These are phyloP conservation scores for Coniochaeta ligniaria DNA, from an alignment of 2,329 filamentous ascomycete species.

Conservation along the genomic window DNA sequence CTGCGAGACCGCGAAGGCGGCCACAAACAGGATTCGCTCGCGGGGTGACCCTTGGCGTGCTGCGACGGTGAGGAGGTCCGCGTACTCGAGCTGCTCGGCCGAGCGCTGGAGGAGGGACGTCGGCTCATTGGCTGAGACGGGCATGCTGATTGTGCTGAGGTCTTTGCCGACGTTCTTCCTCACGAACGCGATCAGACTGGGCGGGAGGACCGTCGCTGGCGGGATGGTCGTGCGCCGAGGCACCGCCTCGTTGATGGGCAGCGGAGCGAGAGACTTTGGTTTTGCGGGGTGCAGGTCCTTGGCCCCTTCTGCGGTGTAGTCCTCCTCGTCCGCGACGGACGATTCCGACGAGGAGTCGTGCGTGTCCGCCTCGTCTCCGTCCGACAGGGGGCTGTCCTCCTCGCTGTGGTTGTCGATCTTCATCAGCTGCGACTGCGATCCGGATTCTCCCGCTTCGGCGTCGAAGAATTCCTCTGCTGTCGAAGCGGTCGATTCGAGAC, in stretches of 20 bases:
- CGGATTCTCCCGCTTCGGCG: constrained; percentile 60
- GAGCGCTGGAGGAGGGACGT: constrained; percentile 80
- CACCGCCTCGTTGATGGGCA: constrained; percentile 63
- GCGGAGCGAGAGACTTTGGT: constrained; percentile 67
- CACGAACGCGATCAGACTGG: constrained; percentile 87
- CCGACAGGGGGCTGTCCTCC: constrained; percentile 52
- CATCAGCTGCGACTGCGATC: constrained; percentile 55
- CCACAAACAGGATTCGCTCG: constrained; percentile 75
- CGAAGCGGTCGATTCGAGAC: constrained; percentile 29
- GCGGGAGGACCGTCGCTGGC: constrained; percentile 69
- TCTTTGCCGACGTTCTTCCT: constrained; percentile 98
- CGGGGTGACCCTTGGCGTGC: constrained; percentile 49
- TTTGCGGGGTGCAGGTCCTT: constrained; percentile 62
- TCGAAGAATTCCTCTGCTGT: constrained; percentile 92
- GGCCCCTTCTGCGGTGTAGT: constrained; percentile 50
- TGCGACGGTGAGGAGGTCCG: constrained; percentile 72
- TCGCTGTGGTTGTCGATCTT: constrained; percentile 66
- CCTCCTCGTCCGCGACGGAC: constrained; percentile 53
- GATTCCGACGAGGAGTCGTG: constrained; percentile 50
- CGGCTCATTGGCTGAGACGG: constrained; percentile 92
- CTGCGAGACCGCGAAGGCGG: constrained; percentile 84
- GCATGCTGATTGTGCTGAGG: constrained; percentile 93
- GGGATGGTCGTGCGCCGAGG: constrained; percentile 64
- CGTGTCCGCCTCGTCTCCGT: constrained; percentile 47
- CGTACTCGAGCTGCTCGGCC: constrained; percentile 88